These are phyloP conservation scores for Xylaria sp. DNA, from an alignment of 2,329 filamentous ascomycete genomes.

Conservation along the genomic window DNA sequence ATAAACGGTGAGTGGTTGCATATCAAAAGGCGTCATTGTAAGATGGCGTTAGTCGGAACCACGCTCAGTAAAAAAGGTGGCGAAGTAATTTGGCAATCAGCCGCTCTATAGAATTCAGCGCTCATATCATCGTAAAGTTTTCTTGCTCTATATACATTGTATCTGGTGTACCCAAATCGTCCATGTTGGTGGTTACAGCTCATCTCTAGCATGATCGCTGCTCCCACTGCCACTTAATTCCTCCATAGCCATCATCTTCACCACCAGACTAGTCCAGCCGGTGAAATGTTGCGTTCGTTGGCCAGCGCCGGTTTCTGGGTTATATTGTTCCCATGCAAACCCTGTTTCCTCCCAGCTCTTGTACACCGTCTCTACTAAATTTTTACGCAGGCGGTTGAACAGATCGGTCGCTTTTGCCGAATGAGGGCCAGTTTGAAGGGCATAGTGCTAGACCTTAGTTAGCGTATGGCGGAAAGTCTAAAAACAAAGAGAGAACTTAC, in stretches of 20 bases:
- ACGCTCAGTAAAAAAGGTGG: neutral
- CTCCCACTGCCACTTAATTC: slow-evolving; percentile 61
- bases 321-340: slow-evolving; percentile 99
- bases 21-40: neutral
- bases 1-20: neutral
- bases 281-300: slow-evolving; percentile 98
- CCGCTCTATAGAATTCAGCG: slow-evolving; percentile 30
- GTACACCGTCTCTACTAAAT: slow-evolving; percentile 90
- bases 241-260: slow-evolving; percentile 97
- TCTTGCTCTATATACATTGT: slow-evolving; percentile 30
- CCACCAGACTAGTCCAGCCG: slow-evolving; percentile 97
- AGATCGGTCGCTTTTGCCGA: slow-evolving; percentile 74
- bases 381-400: slow-evolving; percentile 81
- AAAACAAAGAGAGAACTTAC: slow-evolving; percentile 62
- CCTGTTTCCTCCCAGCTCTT: slow-evolving; percentile 89
- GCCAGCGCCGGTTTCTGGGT: slow-evolving; percentile 90
- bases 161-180: slow-evolving; percentile 21
- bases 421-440: slow-evolving; percentile 73
- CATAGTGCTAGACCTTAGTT: slow-evolving; percentile 65
- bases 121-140: slow-evolving; percentile 28
- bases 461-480: slow-evolving; percentile 23
- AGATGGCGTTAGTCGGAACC: neutral
- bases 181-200: slow-evolving; percentile 54
- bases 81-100: neutral
- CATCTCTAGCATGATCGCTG: slow-evolving; percentile 55